These are phyloP conservation scores for Aspergillus conjunctus DNA, from an alignment of 495 filamentous ascomycete genomes.

Conservation along the genomic window DNA sequence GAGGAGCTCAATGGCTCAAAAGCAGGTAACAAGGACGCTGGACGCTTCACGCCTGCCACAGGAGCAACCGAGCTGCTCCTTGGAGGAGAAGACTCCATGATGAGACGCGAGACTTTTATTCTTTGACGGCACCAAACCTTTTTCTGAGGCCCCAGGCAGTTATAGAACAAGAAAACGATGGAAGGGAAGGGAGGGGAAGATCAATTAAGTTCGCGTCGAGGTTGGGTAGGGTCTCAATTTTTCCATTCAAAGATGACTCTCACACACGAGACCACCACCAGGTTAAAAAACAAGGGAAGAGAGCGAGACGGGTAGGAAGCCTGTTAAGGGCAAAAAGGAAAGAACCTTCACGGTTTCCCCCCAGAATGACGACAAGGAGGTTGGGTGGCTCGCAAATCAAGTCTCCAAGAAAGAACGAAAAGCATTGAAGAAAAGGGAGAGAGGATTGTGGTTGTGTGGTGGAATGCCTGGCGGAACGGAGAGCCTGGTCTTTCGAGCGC, in stretches of 20 bases:
- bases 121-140: constrained; percentile 13
- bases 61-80: constrained; percentile 42
- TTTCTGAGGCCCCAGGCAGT: constrained; percentile 5
- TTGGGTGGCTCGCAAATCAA: constrained; percentile 23
- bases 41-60: constrained; percentile 70
- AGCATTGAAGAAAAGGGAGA: constrained; percentile 40
- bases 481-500: constrained; percentile 45
- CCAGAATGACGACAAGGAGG: constrained; percentile 27
- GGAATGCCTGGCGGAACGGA: constrained; percentile 43
- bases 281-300: constrained; percentile 7
- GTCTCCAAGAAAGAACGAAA: constrained; percentile 29
- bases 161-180: constrained; percentile 8
- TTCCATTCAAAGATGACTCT: constrained; percentile 17
- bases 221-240: constrained; percentile 14
- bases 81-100: constrained; percentile 52
- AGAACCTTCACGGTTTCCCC: constrained; percentile 22
- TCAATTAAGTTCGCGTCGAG: constrained; percentile 30
- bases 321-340: constrained; percentile 27
- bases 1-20: constrained; percentile 94
- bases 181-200: constrained; percentile 11
- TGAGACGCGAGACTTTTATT: constrained; percentile 9
- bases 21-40: constrained; percentile 81
- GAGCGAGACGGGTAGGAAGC: constrained; percentile 21
- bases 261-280: not conserved
- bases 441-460: constrained; percentile 37